Conservation (phyloP, 306 rosid species). For the Leucaena leucocephala region DNA sequence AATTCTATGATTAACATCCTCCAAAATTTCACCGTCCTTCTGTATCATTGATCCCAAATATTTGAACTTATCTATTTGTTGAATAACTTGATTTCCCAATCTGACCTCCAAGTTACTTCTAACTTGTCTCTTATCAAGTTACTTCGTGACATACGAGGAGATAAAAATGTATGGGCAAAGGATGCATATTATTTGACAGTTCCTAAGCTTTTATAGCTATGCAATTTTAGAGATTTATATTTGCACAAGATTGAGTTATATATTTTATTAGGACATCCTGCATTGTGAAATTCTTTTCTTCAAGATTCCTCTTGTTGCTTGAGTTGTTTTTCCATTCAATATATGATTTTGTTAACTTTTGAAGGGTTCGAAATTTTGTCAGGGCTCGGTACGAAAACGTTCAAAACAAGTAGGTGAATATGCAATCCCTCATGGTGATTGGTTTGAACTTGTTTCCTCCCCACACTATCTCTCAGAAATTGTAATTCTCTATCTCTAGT, state of each 20-base stretch:
- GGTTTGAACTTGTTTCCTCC: conserved; percentile 83
- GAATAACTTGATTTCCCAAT: no score
- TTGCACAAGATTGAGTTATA: not conserved
- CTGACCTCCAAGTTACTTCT: no score
- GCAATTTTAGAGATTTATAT: not conserved
- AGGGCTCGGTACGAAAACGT: conserved; percentile 77
- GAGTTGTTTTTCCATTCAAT: not conserved
- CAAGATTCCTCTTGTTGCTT: not conserved
- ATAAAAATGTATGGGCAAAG: not conserved
- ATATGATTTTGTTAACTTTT: not conserved
- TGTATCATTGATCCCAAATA: no score
- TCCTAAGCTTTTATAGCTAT: conserved; percentile 1
- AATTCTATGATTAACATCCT: no score
- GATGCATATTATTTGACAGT: conserved; percentile 6
- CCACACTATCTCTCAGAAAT: conserved; percentile 94
- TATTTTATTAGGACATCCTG: not conserved
- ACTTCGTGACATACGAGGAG: not conserved
- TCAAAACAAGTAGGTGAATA: conserved; percentile 60
- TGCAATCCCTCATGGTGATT: conserved; percentile 80
- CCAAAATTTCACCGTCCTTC: no score
- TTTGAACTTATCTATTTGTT: no score
- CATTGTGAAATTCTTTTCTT: not conserved
- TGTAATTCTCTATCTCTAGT: conserved; percentile 50
- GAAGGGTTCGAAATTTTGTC: conserved; percentile 31
- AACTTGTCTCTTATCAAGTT: not conserved